Conservation (phyloP, 352 stramenopile species). For the Phytophthora citricola region DNA sequence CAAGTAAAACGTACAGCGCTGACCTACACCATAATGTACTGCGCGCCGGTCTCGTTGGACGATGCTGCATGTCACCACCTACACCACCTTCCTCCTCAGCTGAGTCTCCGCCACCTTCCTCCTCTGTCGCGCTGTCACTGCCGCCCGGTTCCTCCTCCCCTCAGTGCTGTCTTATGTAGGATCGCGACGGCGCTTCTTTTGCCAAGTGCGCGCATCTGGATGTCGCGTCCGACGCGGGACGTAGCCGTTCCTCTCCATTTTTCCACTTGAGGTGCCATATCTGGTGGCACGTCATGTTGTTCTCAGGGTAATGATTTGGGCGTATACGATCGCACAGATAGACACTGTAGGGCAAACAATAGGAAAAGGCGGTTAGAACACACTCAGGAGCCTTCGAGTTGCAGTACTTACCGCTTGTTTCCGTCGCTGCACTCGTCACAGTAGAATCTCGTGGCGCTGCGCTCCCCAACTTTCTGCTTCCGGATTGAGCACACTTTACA, state of each 20-base stretch:
- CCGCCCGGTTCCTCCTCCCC: too few species aligned
- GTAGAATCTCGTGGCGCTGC: background rate
- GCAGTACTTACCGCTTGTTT: conserved; percentile 1
- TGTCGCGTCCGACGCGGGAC: conserved; percentile 2
- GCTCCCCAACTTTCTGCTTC: background rate
- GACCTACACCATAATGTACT: too few species aligned
- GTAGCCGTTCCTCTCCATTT: conserved; percentile 3
- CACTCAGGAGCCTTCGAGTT: background rate
- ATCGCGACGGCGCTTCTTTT: conserved; percentile 12
- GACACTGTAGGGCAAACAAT: background rate
- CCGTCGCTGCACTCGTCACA: conserved; percentile 1
- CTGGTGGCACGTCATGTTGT: conserved; percentile 23
- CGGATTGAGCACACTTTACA: background rate
- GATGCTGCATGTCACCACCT: too few species aligned
- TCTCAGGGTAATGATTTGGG: background rate
- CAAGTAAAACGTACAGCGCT: too few species aligned
- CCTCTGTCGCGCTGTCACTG: too few species aligned
- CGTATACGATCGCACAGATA: conserved; percentile 10
- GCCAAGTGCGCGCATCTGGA: conserved; percentile 13
- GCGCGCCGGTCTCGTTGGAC: too few species aligned
- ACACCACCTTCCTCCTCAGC: too few species aligned
- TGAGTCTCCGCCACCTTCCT: too few species aligned
- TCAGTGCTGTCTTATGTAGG: too few species aligned
- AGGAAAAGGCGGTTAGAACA: background rate
- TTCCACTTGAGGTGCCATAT: conserved; percentile 13